Conservation (phyloP, 305 asterid species). For the Ajuga reptans region DNA sequence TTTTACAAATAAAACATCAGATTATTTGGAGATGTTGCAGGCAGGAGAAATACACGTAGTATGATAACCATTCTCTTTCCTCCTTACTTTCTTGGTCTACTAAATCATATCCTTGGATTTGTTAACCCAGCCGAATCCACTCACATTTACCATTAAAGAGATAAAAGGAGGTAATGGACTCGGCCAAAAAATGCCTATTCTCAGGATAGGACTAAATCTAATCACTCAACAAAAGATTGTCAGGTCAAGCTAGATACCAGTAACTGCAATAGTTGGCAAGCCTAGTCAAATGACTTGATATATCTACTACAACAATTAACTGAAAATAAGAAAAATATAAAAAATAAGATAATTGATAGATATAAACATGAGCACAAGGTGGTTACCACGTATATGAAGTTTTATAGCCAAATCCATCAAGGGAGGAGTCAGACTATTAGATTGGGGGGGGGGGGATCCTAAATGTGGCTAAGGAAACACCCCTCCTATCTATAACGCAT, state of each 20-base stretch:
- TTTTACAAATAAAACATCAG: constrained; percentile 13
- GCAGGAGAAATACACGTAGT: constrained; percentile 7
- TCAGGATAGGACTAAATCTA: background rate
- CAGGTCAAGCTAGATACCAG: constrained; percentile 5
- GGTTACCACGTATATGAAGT: constrained; percentile 7
- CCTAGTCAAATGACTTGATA: background rate
- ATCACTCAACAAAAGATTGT: background rate
- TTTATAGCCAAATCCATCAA: background rate
- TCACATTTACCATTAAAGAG: background rate
- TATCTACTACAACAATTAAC: background rate
- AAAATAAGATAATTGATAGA: constrained; percentile 4
- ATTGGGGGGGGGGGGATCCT: too few relatives aligned
- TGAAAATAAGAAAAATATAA: background rate
- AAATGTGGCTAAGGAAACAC: too few relatives aligned
- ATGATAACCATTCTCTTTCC: background rate
- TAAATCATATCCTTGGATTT: constrained; percentile 8
- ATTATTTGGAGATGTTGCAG: constrained; percentile 2
- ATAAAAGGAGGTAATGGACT: constrained; percentile 10
- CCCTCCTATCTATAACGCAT: background rate
- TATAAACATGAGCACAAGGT: constrained; percentile 1
- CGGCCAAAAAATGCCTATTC: background rate
- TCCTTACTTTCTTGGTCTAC: constrained; percentile 11
- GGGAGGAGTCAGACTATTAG: too few relatives aligned
- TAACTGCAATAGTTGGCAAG: constrained; percentile 8
- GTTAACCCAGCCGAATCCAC: background rate